Evolutionary conservation across 106 monocot species (phyloP), one percentile per base, ranked within the genome.

Genomic region (Dendrobium huoshanense): DNA sequence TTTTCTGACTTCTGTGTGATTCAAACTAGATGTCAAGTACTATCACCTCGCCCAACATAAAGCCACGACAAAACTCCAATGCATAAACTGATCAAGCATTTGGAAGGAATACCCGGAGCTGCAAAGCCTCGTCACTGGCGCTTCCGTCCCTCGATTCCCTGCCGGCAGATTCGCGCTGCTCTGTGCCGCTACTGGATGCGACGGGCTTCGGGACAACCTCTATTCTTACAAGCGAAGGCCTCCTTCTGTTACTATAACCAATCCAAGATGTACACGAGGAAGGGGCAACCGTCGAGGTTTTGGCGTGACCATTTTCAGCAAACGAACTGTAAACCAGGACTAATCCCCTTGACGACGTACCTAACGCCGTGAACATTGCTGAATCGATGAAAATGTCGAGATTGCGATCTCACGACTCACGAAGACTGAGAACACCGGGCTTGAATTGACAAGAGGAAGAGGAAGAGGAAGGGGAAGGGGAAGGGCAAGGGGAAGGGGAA

Each of bases 331-430:
- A 20, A 74, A 74, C 5, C 20, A 75, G 43, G n/a, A 17, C 74
- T 25, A 75, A 74, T 44, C 74, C 43, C 17, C 44, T 44, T 15
- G 74, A 19, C 18, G 43, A 6, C 44, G 42, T 44, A 5, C 74
- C 74, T 44, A 75, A 1, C 9, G 43, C 41, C 0, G 74, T 1
- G 31, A 75, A 75, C 74, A 75, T 75, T 31, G 74, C 19, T 31
- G 74, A 73, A 75, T 75, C 74, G 43, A 43, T 31, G 74, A 75
- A 75, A n/a, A 44, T 41, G 18, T 75, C 42, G 29, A 72, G 72
- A 72, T 72, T 37, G 72, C 2, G 72, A 17, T 19, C 67, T 3
- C 9, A 9, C 8, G 10, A 37, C 10, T 1, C 15, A 10, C 0
- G 40, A 13, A 13, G 40, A 18, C 37, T 4, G 68, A 51, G 51